phyloP scores from a whole-genome alignment of 2,329 filamentous ascomycete species.

The Claviceps sp. region DNA sequence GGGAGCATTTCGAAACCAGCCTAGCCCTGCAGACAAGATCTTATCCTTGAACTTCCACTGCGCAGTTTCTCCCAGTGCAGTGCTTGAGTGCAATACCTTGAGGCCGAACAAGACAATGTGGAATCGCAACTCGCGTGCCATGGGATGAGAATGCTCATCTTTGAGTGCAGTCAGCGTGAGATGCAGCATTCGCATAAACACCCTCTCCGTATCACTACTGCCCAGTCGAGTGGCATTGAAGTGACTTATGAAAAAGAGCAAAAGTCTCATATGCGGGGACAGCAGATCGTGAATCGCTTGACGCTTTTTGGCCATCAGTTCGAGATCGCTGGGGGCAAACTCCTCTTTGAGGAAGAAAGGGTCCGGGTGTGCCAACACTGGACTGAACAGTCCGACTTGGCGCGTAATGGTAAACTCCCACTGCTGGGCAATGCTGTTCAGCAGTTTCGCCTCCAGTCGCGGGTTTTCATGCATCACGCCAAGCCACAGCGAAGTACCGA shows the following conservation, averaged over 20 bases:
- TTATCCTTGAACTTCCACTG: slow-evolving; percentile 82
- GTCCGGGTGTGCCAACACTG: slow-evolving; percentile 58
- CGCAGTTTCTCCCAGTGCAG: slow-evolving; percentile 46
- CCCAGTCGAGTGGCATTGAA: slow-evolving; percentile 87
- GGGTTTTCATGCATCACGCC: slow-evolving; percentile 96
- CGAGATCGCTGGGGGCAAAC: slow-evolving; percentile 80
- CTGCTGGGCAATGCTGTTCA: slow-evolving; percentile 76
- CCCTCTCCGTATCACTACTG: slow-evolving; percentile 64
- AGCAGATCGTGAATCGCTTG: slow-evolving; percentile 71
- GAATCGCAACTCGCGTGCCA: slow-evolving; percentile 85
- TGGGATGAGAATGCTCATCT: slow-evolving; percentile 60
- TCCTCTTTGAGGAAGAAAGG: slow-evolving; percentile 88
- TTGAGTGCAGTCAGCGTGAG: slow-evolving; percentile 65
- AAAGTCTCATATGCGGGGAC: slow-evolving; percentile 69
- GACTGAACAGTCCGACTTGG: slow-evolving; percentile 69
- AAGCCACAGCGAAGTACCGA: slow-evolving; percentile 91
- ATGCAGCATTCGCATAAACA: slow-evolving; percentile 71
- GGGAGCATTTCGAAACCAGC: slow-evolving; percentile 75
- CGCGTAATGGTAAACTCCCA: slow-evolving; percentile 78
- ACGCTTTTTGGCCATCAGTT: slow-evolving; percentile 58
- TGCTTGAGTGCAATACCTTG: slow-evolving; percentile 60
- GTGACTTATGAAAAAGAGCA: slow-evolving; percentile 87
- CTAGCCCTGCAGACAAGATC: slow-evolving; percentile 70
- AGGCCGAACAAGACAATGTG: slow-evolving; percentile 75
- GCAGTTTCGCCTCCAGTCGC: slow-evolving; percentile 68